Base-by-base conservation (phyloP, 768 basidiomycete genomes). In the Suillus clintonianus region DNA sequence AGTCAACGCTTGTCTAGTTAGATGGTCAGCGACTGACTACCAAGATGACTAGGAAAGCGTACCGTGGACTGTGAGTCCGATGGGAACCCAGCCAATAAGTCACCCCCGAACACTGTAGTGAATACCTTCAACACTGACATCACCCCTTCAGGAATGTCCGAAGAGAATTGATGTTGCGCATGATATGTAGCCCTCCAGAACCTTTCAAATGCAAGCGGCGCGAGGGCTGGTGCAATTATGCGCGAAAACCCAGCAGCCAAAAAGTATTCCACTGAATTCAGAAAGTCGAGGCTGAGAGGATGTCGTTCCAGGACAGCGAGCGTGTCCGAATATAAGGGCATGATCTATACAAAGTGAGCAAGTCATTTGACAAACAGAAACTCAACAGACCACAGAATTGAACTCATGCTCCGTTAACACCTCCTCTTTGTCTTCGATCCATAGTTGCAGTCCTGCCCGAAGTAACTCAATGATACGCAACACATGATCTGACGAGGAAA, bases 151-250 rank as follows among this genome's bases (percentile, higher is more conserved):
- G 87, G 85, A 62, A 84, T 82, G 19, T 69, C 62, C 0, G 66
- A 45, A 56, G 69, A 71, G 34, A 82, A 78, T 37, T 81, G 74
- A 32, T 72, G 71, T 41, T 69, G 75, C n/a, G 74, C 74, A 39
- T 85, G 81, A 68, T 85, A 88, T 4, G 84, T 85, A 43, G 73
- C 72, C n/a, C 78, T 78, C 88, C 88, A 90, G 69, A 86, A 89
- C 2, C 71, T 74, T 65, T 80, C 78, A 64, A 89, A 90, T 1
- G 83, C 80, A 7, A 82, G 67, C 1, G 85, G 83, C 0, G 85
- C 87, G 22, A 79, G 74, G 10, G 83, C 81, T 3, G 83, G 83
- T 4, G 72, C 63, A 0, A 82, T 81, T 34, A 83, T 78, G 27
- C 78, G 82, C 5, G 74, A 74, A 66, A 89, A 89, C 0, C 82